phyloP scores from a whole-genome alignment of 805 yeast species.

The Kodamaea fukazawae region DNA sequence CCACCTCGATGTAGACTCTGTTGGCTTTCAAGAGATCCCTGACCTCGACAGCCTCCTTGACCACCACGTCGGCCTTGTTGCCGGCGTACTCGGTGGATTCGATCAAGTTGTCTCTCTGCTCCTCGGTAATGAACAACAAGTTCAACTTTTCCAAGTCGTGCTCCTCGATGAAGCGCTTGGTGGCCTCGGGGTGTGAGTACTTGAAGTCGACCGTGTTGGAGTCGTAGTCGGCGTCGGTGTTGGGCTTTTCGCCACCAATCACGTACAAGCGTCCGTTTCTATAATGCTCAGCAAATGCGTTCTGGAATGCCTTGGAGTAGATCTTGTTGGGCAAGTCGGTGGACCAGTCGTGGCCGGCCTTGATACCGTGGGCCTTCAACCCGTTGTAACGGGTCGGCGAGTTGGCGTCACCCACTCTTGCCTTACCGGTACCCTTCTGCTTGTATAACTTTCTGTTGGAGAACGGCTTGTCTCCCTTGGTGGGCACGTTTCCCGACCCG shows the following conservation, averaged over 20 bases:
- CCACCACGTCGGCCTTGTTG: conserved; percentile 58
- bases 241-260: conserved; percentile 51
- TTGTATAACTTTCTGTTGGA: conserved; percentile 78
- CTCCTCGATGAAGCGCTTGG: conserved; percentile 47
- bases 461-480: conserved; percentile 82
- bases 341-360: conserved; percentile 86
- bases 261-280: conserved; percentile 69
- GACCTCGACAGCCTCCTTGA: conserved; percentile 77
- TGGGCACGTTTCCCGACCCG: conserved; percentile 83
- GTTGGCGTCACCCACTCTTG: conserved; percentile 94
- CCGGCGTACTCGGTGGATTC: conserved; percentile 53
- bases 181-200: conserved; percentile 42
- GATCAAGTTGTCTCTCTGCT: conserved; percentile 57
- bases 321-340: conserved; percentile 72
- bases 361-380: conserved; percentile 83
- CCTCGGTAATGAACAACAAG: conserved; percentile 66
- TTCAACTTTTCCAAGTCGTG: conserved; percentile 52
- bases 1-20: conserved; percentile 67
- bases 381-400: conserved; percentile 91
- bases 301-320: conserved; percentile 72
- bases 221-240: conserved; percentile 26
- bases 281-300: conserved; percentile 81
- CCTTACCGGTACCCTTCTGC: conserved; percentile 93
- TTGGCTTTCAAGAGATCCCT: conserved; percentile 81
- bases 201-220: conserved; percentile 34